phyloP scores from a whole-genome alignment of 768 basidiomycete genomes.

The Boletus rufocinnamomeus region DNA sequence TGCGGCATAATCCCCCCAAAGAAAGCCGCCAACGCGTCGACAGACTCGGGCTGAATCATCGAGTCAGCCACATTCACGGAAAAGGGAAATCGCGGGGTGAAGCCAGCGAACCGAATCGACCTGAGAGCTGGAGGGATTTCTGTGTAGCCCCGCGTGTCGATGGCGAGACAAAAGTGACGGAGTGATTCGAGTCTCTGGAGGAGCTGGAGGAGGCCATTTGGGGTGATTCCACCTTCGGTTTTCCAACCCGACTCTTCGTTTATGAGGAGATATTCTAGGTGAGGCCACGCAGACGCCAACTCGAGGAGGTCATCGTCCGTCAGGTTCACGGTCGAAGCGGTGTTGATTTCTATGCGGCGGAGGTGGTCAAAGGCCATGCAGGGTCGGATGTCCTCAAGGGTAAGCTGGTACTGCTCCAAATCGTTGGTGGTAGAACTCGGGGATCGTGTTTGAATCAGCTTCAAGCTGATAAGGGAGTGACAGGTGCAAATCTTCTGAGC shows the following conservation, averaged over 20 bases:
- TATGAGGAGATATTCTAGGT: slow-evolving; percentile 16
- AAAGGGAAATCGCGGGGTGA: slow-evolving; percentile 7
- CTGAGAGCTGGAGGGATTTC: background rate
- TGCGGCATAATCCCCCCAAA: slow-evolving; percentile 18
- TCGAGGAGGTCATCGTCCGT: slow-evolving; percentile 12
- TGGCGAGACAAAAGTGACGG: slow-evolving; percentile 11
- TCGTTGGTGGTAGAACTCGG: background rate
- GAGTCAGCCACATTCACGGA: slow-evolving; percentile 23
- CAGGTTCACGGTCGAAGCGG: slow-evolving; percentile 13
- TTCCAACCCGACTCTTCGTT: slow-evolving; percentile 27
- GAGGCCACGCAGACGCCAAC: slow-evolving; percentile 23
- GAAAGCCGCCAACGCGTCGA: slow-evolving; percentile 19
- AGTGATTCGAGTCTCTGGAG: slow-evolving; percentile 10
- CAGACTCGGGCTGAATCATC: slow-evolving; percentile 16
- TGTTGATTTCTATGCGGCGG: slow-evolving; percentile 15
- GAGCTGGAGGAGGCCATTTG: slow-evolving; percentile 18
- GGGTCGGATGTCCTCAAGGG: slow-evolving; percentile 21
- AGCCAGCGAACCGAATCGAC: background rate
- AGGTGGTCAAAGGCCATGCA: slow-evolving; percentile 19
- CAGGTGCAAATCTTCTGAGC: slow-evolving; percentile 10
- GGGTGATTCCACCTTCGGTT: slow-evolving; percentile 18
- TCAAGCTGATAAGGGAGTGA: slow-evolving; percentile 6
- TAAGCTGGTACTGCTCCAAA: slow-evolving; percentile 12
- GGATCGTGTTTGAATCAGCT: slow-evolving; percentile 14
- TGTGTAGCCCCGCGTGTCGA: slow-evolving; percentile 16